A percentile compares a stretch with the other conserved stretches of the same genome.
Conservation (phyloP, 208 protist genomes). For the Tetramitus jugosus region DNA sequence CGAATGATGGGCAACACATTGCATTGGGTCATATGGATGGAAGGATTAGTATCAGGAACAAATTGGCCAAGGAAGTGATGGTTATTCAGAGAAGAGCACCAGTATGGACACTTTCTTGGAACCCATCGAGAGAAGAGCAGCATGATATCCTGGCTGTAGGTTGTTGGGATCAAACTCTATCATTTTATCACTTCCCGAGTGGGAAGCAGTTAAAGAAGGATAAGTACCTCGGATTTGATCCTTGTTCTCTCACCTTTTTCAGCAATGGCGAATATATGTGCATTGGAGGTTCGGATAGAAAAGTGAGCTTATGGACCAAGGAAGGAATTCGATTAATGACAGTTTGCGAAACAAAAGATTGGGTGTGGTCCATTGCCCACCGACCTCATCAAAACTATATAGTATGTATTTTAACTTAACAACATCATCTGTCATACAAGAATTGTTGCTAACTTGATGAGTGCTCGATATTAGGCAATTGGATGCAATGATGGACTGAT, state of each 20-base stretch:
- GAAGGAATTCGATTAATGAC: conserved; percentile 70
- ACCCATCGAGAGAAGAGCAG: conserved; percentile 64
- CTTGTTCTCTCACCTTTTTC: conserved; percentile 78
- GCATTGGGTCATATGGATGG: conserved; percentile 82
- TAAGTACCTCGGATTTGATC: conserved; percentile 77
- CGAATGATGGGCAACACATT: conserved; percentile 76
- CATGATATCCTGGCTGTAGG: conserved; percentile 80
- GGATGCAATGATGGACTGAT: conserved; percentile 78
- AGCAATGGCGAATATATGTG: conserved; percentile 78
- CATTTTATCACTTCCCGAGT: conserved; percentile 83
- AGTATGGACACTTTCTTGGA: conserved; percentile 84
- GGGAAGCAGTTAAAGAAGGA: conserved; percentile 59
- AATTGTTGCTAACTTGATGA: neutral
- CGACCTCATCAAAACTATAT: conserved; percentile 65
- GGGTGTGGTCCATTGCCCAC: conserved; percentile 65
- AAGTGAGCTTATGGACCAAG: conserved; percentile 72
- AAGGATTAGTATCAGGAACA: conserved; percentile 44
- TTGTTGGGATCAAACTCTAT: conserved; percentile 86
- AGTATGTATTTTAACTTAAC: too few species aligned
- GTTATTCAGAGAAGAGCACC: conserved; percentile 66
- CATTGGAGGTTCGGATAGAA: conserved; percentile 75
- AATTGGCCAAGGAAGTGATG: conserved; percentile 48
- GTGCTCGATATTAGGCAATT: conserved; percentile 46
- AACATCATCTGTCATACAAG: too few species aligned
- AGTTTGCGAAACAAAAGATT: conserved; percentile 60